Evolutionary conservation across 306 rosid genomes (phyloP).

Genomic region (Vigna hirtella): DNA sequence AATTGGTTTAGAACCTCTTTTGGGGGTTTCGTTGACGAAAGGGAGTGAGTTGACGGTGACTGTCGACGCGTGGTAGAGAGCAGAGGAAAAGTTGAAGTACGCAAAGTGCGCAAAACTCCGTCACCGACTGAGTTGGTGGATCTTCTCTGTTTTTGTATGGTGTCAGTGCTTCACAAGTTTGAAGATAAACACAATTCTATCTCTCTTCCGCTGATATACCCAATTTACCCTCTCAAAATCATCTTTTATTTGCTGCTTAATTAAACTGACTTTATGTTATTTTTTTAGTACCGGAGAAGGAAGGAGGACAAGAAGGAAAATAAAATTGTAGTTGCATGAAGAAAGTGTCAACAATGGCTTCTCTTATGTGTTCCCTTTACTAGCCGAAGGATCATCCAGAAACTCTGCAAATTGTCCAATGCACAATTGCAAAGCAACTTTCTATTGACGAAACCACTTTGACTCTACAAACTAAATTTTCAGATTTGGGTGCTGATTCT

Average conservation of each 20-base stretch:
- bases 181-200: constrained; percentile 44
- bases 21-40: constrained; percentile 43
- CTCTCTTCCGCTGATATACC: constrained; percentile 38
- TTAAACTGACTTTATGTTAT: no score
- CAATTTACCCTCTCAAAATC: constrained; percentile 31
- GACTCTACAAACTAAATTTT: constrained; percentile 65
- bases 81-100: neutral
- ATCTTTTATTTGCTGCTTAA: no score
- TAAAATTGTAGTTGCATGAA: neutral
- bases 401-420: constrained; percentile 63
- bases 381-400: constrained; percentile 57
- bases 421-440: constrained; percentile 68
- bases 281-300: no score
- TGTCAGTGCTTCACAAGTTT: constrained; percentile 41
- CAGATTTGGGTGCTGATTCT: constrained; percentile 76
- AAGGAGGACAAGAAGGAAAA: neutral
- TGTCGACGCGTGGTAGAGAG: constrained; percentile 49
- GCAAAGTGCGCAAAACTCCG: constrained; percentile 17
- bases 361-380: constrained; percentile 3
- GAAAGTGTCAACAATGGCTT: neutral
- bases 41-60: constrained; percentile 51
- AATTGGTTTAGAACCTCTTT: constrained; percentile 18
- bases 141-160: constrained; percentile 38
- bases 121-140: constrained; percentile 53
- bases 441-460: constrained; percentile 61